Conservation (phyloP, 305 asterid genomes). For the Stenogyne calaminthoides region DNA sequence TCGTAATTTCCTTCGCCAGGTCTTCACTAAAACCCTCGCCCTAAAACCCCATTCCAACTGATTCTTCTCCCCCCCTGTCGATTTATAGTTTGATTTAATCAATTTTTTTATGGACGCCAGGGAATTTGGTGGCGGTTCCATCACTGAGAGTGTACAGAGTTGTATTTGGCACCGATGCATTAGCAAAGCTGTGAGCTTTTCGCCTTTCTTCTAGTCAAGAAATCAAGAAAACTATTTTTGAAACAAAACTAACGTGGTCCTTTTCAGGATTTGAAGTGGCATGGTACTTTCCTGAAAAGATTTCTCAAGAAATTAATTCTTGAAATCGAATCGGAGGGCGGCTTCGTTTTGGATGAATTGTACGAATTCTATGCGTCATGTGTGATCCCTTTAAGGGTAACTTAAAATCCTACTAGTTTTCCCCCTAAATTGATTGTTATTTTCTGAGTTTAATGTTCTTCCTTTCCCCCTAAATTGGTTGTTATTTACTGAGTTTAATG, state of each 20-base stretch:
- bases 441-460: background rate
- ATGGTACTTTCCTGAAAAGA: constrained; percentile 61
- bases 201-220: constrained; percentile 1
- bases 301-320: constrained; percentile 74
- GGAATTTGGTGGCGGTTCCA: constrained; percentile 72
- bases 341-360: constrained; percentile 69
- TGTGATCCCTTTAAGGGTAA: constrained; percentile 66
- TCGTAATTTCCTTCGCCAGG: constrained; percentile 79
- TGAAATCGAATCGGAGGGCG: constrained; percentile 74
- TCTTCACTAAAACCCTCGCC: constrained; percentile 21
- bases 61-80: background rate
- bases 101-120: constrained; percentile 31
- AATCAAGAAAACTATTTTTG: background rate
- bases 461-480: background rate
- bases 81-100: constrained; percentile 2
- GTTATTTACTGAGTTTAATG: background rate
- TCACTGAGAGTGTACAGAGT: constrained; percentile 65
- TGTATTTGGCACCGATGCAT: constrained; percentile 77
- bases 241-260: background rate
- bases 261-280: constrained; percentile 55
- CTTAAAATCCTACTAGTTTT: background rate
- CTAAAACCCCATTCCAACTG: background rate
- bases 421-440: background rate
- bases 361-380: constrained; percentile 67
- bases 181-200: constrained; percentile 49